These are phyloP conservation scores for Macrolepiota dolichaula DNA, from an alignment of 768 basidiomycete genomes.

Conservation along the genomic window DNA sequence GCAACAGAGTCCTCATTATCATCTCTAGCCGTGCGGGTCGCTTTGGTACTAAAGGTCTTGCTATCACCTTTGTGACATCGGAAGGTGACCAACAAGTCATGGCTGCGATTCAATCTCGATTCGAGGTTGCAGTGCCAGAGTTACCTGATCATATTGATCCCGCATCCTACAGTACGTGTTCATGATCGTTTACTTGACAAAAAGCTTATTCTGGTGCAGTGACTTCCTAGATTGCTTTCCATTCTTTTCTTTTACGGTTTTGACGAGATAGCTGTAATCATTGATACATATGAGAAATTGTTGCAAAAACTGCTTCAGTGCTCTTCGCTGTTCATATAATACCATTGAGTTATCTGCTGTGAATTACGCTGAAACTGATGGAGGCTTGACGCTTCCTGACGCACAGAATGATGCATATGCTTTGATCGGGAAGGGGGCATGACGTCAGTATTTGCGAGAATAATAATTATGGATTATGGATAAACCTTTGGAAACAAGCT, in stretches of 20 bases:
- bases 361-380: too few species aligned
- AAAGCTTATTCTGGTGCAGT: constrained; percentile 27
- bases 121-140: constrained; percentile 96
- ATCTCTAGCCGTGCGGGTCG: constrained; percentile 85
- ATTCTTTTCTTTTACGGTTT: constrained; percentile 11
- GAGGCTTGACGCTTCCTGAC: too few species aligned
- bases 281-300: not conserved
- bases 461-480: not conserved
- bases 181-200: not conserved
- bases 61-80: constrained; percentile 93
- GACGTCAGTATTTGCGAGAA: constrained; percentile 14
- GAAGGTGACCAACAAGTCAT: constrained; percentile 94
- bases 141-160: constrained; percentile 93
- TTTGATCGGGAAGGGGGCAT: not conserved
- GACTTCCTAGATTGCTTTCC: constrained; percentile 41
- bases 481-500: not conserved
- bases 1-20: not conserved
- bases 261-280: constrained; percentile 22
- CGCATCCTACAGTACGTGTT: constrained; percentile 85
- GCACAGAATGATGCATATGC: too few species aligned
- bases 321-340: not conserved
- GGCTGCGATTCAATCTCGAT: constrained; percentile 90
- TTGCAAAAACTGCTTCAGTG: not conserved
- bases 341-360: too few species aligned
- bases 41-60: constrained; percentile 99